phyloP scores from a whole-genome alignment of 768 basidiomycete species.

The Cyclocybe aegerita region DNA sequence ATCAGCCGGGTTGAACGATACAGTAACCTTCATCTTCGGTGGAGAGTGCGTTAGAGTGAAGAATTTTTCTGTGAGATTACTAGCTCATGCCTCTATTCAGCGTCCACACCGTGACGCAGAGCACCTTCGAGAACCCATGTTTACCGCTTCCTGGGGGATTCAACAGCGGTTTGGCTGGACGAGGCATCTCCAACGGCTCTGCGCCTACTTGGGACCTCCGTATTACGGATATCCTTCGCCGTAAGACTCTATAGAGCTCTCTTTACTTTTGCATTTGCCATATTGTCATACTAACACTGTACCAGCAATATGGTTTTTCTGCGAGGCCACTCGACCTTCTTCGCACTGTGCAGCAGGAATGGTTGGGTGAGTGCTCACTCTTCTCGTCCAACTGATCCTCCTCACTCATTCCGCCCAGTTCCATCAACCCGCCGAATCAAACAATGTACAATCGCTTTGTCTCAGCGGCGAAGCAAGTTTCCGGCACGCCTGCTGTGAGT shows the following conservation, averaged over 20 bases:
- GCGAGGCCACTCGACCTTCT: constrained; percentile 29
- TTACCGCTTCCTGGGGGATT: constrained; percentile 38
- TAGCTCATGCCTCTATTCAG: constrained; percentile 14
- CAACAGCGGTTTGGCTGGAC: constrained; percentile 30
- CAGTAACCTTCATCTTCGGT: constrained; percentile 36
- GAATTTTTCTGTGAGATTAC: neutral
- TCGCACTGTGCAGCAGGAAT: constrained; percentile 38
- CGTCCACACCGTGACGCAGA: constrained; percentile 42
- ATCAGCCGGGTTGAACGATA: constrained; percentile 33
- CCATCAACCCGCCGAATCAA: constrained; percentile 33
- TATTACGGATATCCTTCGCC: constrained; percentile 29
- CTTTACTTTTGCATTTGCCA: neutral
- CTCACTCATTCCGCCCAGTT: constrained; percentile 18
- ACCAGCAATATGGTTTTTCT: constrained; percentile 35
- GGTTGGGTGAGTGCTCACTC: constrained; percentile 32
- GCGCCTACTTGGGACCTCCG: constrained; percentile 31
- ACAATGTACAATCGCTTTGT: constrained; percentile 21
- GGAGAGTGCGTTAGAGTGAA: constrained; percentile 27
- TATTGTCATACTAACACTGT: constrained; percentile 29
- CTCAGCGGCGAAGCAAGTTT: constrained; percentile 27
- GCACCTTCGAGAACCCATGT: constrained; percentile 36
- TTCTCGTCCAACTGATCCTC: neutral
- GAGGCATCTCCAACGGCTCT: constrained; percentile 13
- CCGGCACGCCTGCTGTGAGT: constrained; percentile 24
- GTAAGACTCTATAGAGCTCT: constrained; percentile 15